Percentiles rank a stretch among this genome's conserved stretches.
phyloP scores from a whole-genome alignment of 306 rosid genomes.

The Inga oerstediana region DNA sequence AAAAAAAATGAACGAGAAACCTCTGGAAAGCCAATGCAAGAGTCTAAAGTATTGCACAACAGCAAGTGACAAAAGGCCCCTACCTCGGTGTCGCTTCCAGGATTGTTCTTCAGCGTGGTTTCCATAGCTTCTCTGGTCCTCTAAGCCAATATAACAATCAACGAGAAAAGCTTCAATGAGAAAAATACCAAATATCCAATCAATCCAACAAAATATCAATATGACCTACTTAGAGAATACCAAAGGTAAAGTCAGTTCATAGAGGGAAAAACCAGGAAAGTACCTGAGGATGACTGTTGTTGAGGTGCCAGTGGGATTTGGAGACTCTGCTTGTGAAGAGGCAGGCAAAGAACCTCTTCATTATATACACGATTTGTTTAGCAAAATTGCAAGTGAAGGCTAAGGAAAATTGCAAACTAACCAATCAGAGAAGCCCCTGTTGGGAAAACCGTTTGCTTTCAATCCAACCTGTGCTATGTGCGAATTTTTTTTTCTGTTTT shows the following conservation, averaged over 20 bases:
- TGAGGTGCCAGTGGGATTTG: conserved; percentile 30
- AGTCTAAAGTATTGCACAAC: conserved; percentile 1
- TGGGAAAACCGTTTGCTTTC: conserved; percentile 31
- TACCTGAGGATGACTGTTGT: conserved; percentile 50
- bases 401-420: conserved; percentile 49
- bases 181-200: conserved; percentile 18
- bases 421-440: conserved; percentile 34
- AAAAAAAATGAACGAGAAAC: not conserved
- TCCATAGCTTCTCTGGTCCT: conserved; percentile 54
- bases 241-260: not conserved
- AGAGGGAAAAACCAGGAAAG: not conserved
- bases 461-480: conserved; percentile 34
- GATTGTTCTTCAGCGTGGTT: conserved; percentile 38
- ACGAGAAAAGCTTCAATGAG: conserved; percentile 25
- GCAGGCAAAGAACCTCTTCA: conserved; percentile 53
- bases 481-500: conserved; percentile 18
- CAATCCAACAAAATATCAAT: conserved; percentile 23
- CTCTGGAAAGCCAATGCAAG: conserved; percentile 3
- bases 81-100: conserved; percentile 46
- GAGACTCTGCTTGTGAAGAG: conserved; percentile 47
- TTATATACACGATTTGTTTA: conserved; percentile 39
- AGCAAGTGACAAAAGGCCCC: not conserved
- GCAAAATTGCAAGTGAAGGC: conserved; percentile 64
- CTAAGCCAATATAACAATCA: conserved; percentile 44
- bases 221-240: conserved; percentile 9